Evolutionary conservation across 352 stramenopile species (phyloP), one percentile per base, ranked within the genome.

Genomic region (Peronospora belbahrii): DNA sequence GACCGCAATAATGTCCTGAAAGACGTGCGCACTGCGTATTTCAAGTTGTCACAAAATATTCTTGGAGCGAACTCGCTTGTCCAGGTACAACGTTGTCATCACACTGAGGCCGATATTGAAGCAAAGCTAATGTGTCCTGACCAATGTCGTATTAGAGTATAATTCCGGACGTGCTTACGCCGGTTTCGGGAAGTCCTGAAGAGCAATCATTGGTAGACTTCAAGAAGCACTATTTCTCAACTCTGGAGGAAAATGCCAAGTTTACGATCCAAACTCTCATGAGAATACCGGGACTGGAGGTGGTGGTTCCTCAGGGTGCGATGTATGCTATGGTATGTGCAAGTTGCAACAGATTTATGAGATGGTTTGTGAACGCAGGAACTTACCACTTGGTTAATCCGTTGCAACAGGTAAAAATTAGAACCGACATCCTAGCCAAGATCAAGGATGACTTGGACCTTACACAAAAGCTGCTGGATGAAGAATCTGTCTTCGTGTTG

Each of bases 401-500:
- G 0, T 40, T 23, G 34, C 13, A 23, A 23, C 37, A 74, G 65
- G 41, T 69, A 32, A 61, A 80, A 61, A 62, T 97, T 33, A 70
- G 92, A 51, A 74, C 70, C 0, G 52, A 52, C 17, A 34, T 78
- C 13, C 67, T 97, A 25, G 78, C 74, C 13, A 83, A 78, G 34
- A 88, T 97, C 55, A 56, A 83, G 32, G 75, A 97, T 64, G 94
- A 98, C 60, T 67, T 96, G 5, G 88, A 94, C 46, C 97, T 98
- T 42, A 94, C 88, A n/a, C 78, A 89, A 53, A 85, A 92, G 55
- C 71, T 98, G 7, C 63, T 98, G 2, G 67, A 95, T 33, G 92
- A 98, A 77, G 91, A 98, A 60, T 96, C 91, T 27, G 83, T 98
- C 6, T 93, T 98, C 43, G 84, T 98, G 8, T 63, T 98, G 24